Base-by-base conservation (phyloP, 768 basidiomycete genomes). In the Lactarius psammicola region DNA sequence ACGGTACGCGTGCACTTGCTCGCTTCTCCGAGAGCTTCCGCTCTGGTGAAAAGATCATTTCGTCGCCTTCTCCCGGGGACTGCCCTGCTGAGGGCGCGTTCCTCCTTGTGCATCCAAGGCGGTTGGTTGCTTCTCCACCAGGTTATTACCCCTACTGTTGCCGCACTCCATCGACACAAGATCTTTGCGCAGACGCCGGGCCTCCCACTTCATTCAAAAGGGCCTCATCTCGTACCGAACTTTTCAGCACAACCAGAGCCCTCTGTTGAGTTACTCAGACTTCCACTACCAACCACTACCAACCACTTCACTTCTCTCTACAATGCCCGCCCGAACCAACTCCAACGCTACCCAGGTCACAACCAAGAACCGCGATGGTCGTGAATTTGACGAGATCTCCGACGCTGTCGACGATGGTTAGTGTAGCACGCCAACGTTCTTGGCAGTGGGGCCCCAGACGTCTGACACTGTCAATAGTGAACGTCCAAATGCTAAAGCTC, bases 401-500 rank as follows among this genome's bases (percentile, higher is more conserved):
- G 82, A 84, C 66, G 82, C 82, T 44, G 70, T 84, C 28, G 82
- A 84, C 69, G 72, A 80, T 67, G 82, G 82, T 84, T 38, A 13
- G 80, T 74, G 44, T 59, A n/a, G 9, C 44, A 51, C 53, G 38
- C 53, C 57, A 44, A 40, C 62, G 17, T 34, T 57, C 55, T 62
- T 23, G 38, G 28, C 38, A 3, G 49, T 49, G 4, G 65, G 26
- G n/a, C 44, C 53, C n/a, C 18, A 44, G 44, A 57, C 10, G 42
- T 59, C 62, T 66, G 17, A 64, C 60, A 15, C 26, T 13, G 49
- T 8, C 18, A 38, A 18, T 70, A 90, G 90, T 92, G 40, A 92
- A 92, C 72, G 81, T 85, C 40, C 77, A 89, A 49, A 89, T 86
- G 73, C 85, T 84, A 33, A 81, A 81, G 59, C 68, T 79, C 53